A percentile compares a stretch with the other conserved stretches of the same genome.
Conservation (phyloP, 163 green algal species). For the Scenedesmus sp. region DNA sequence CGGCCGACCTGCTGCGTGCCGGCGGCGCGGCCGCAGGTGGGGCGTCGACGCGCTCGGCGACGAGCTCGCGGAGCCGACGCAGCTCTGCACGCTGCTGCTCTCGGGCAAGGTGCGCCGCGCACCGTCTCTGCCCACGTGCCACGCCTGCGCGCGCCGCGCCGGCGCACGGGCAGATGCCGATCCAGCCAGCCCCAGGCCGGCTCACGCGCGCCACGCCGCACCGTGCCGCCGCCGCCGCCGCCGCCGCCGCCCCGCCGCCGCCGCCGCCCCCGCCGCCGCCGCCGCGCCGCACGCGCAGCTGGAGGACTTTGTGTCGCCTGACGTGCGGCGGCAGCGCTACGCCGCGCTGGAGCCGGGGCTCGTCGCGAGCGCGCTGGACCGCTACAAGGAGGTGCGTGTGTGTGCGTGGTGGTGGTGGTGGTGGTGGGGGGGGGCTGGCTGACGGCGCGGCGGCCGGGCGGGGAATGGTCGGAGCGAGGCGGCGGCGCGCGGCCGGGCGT, state of each 20-base stretch:
- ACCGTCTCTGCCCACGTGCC: neutral
- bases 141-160: too few species aligned
- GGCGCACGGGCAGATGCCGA: too few species aligned
- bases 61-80: conserved; percentile 57
- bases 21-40: conserved; percentile 10
- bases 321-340: conserved; percentile 51
- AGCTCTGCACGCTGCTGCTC: conserved; percentile 63
- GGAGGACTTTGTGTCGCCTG: conserved; percentile 53
- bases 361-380: conserved; percentile 57
- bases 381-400: conserved; percentile 48
- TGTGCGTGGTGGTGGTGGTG: too few species aligned
- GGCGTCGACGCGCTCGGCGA: conserved; percentile 26
- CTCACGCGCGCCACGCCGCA: too few species aligned
- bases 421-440: too few species aligned
- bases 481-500: too few species aligned
- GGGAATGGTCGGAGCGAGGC: too few species aligned
- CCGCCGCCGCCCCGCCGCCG: neutral
- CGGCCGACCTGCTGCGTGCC: neutral
- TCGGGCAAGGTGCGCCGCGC: conserved; percentile 42
- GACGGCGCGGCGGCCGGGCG: too few species aligned
- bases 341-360: conserved; percentile 35
- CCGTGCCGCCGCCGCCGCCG: neutral
- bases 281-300: conserved; percentile 29
- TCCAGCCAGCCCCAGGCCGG: too few species aligned
- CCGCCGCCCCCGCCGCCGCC: neutral